A percentile compares a stretch with the other conserved stretches of the same genome.
Evolutionary conservation across 2,329 filamentous ascomycete species (phyloP).

Genomic region (Diaporthe ilicicola): DNA sequence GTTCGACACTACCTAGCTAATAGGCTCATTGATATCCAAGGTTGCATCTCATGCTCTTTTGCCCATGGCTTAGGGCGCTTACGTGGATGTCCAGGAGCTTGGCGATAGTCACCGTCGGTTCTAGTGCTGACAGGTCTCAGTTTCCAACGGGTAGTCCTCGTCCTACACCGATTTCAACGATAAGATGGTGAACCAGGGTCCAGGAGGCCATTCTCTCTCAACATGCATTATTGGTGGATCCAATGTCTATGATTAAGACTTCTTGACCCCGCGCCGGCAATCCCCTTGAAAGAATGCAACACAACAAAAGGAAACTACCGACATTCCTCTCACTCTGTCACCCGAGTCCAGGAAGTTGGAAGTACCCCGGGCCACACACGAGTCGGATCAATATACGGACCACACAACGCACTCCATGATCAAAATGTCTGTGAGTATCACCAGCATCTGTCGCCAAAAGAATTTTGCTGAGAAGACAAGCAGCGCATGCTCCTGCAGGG

Average conservation of each 20-base stretch:
- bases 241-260: too few relatives aligned
- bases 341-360: neutral
- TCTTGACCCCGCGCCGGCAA: conserved; percentile 12
- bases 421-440: neutral
- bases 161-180: neutral
- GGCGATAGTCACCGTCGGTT: neutral
- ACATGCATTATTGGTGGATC: too few relatives aligned
- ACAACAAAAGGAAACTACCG: neutral
- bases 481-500: neutral
- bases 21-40: neutral
- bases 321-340: neutral
- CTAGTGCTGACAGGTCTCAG: conserved; percentile 6
- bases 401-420: neutral
- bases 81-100: neutral
- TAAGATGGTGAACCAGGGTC: too few relatives aligned
- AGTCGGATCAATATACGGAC: neutral
- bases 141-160: neutral
- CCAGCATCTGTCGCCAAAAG: accelerated
- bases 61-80: neutral
- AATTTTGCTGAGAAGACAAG: neutral
- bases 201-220: too few relatives aligned
- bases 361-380: neutral
- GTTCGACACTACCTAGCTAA: too few relatives aligned
- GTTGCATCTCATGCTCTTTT: neutral
- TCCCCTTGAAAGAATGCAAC: neutral